Evolutionary conservation across 441 rosid genomes (phyloP).

Genomic region (Hypseocharis bilobata): DNA sequence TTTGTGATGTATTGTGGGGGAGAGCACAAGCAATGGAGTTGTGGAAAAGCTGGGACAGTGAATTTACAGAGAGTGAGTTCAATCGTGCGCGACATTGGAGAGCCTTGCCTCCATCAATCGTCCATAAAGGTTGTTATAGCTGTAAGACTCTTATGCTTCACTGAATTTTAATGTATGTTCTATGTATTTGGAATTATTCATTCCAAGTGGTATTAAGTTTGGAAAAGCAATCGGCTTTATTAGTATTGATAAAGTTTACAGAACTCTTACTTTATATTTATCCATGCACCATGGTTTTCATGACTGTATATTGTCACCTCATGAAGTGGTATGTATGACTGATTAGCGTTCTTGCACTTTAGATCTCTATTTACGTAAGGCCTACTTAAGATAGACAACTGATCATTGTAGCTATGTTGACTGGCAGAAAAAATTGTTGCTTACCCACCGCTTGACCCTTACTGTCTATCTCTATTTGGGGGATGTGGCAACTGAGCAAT

Average conservation of each 20-base stretch:
- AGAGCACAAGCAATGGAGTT: conserved; percentile 56
- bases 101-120: conserved; percentile 73
- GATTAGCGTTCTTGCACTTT: not conserved
- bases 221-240: not conserved
- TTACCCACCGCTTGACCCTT: not conserved
- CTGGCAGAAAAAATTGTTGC: not conserved
- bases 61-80: conserved; percentile 67
- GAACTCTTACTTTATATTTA: not conserved
- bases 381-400: too few relatives aligned
- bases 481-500: not conserved
- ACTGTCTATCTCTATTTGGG: not conserved
- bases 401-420: too few relatives aligned
- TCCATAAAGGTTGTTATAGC: conserved; percentile 62
- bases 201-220: not conserved
- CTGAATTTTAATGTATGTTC: not conserved
- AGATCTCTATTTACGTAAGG: too few relatives aligned
- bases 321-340: not conserved
- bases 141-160: conserved; percentile 32
- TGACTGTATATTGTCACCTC: not conserved
- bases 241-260: not conserved
- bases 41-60: conserved; percentile 50
- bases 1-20: conserved; percentile 59
- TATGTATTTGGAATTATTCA: not conserved
- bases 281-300: not conserved
- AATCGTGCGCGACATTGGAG: conserved; percentile 68